Evolutionary conservation across 495 filamentous ascomycete species (phyloP).

Genomic region (Clavariopsis aquatica): DNA sequence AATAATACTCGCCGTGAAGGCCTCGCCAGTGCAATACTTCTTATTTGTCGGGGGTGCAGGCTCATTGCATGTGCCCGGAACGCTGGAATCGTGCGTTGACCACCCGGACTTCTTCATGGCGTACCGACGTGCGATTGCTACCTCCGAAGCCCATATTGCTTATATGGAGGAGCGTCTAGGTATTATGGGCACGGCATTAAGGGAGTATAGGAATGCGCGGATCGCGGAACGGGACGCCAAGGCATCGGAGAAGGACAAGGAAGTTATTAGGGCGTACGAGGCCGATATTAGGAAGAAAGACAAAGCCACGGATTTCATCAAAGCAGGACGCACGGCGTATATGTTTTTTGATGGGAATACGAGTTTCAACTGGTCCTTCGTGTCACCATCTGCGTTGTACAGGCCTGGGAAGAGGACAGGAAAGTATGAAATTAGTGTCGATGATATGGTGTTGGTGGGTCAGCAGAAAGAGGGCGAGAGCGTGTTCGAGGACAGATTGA

Average conservation of each 20-base stretch:
- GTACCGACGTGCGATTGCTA: conserved; percentile 40
- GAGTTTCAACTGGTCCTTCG: conserved; percentile 38
- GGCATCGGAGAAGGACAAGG: conserved; percentile 11
- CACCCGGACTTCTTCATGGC: conserved; percentile 37
- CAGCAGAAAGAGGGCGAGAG: conserved; percentile 29
- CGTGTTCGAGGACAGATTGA: conserved; percentile 37
- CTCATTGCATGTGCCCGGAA: conserved; percentile 31
- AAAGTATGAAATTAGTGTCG: conserved; percentile 36
- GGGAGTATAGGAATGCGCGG: conserved; percentile 37
- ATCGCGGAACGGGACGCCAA: conserved; percentile 22
- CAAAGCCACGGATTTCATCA: conserved; percentile 33
- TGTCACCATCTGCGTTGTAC: conserved; percentile 36
- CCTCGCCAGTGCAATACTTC: conserved; percentile 36
- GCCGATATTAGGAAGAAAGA: conserved; percentile 27
- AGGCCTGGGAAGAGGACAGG: conserved; percentile 39
- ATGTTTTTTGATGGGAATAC: conserved; percentile 42
- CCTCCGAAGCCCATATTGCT: conserved; percentile 38
- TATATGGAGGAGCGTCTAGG: conserved; percentile 42
- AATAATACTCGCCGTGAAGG: conserved; percentile 39
- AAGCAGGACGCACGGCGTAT: conserved; percentile 37
- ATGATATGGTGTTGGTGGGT: conserved; percentile 35
- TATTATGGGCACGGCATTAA: conserved; percentile 27
- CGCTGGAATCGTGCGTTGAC: conserved; percentile 32
- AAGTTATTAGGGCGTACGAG: conserved; percentile 33
- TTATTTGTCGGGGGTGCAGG: conserved; percentile 40